Evolutionary conservation across 805 yeast species (phyloP), one percentile per base, ranked within the genome.

Genomic region (Lachancea sp.): DNA sequence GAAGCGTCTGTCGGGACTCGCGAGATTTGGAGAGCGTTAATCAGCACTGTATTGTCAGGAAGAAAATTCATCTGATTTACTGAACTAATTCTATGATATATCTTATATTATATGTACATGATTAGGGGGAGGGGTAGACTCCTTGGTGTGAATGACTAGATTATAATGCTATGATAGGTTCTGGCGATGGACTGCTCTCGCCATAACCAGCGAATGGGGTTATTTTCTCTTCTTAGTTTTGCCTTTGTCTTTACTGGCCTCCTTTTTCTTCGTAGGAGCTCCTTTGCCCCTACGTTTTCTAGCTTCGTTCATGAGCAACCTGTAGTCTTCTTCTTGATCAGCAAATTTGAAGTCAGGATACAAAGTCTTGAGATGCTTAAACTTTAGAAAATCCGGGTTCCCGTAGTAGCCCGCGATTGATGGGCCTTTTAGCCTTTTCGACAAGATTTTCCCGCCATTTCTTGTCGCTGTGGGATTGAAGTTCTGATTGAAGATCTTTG

Each of bases 281-380:
- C 90, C 89, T 64, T 84, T 84, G 64, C 86, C 89, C 76, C 92
- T 83, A 74, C 83, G 80, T 70, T 79, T 83, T 63, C 85, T 72
- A 42, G 68, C 69, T 43, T 66, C 77, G 17, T 77, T 78, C 76
- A 78, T 78, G 44, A 68, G 72, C 46, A 81, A 55, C 63, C 95
- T 72, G 62, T 80, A 78, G 31, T 71, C 75, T 58, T 84, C 94
- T 45, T 75, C 77, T 40, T 81, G 83, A 50, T 83, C 82, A 5
- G 72, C 70, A 48, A 84, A 72, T 38, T 68, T 67, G 45, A 66
- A 58, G 25, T 61, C 63, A 3, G 76, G 75, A 49, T 51, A 78
- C 63, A 78, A 64, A 26, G 66, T 60, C 54, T 74, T 75, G 58
- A 81, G 67, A 50, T 80, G 77, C 47, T 67, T 71, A 60, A 79